These are phyloP conservation scores for Luffa acutangula DNA, from an alignment of 306 rosid genomes.

Conservation along the genomic window DNA sequence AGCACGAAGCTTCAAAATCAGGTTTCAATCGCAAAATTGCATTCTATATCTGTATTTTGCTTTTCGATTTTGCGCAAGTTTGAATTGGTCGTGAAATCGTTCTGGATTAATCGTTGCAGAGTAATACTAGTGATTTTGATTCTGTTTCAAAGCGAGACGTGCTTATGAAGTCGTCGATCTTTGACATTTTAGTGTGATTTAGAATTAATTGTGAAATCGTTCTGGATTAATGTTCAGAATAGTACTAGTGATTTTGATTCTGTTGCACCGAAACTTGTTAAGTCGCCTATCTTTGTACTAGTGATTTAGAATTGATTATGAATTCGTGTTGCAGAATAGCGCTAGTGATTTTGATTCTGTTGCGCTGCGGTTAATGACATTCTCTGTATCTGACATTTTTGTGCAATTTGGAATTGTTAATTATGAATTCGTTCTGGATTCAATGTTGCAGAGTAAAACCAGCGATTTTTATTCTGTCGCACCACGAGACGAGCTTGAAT, in stretches of 20 bases:
- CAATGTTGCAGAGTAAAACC: not conserved
- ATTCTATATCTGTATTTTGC: not conserved
- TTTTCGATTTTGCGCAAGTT: not conserved
- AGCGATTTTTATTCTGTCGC: not conserved
- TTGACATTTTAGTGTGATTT: not conserved
- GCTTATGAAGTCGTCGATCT: not conserved
- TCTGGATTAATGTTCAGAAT: not conserved
- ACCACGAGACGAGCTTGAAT: conserved; percentile 32
- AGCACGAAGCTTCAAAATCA: not conserved
- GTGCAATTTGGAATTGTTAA: not conserved
- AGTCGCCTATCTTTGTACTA: not conserved
- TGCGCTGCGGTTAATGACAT: not conserved
- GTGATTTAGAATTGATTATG: not conserved
- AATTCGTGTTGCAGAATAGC: not conserved
- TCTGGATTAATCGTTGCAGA: not conserved
- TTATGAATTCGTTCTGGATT: not conserved
- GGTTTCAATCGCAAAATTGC: conserved; percentile 1
- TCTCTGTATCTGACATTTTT: not conserved
- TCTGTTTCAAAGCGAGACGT: conserved; percentile 9
- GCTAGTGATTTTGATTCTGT: not conserved
- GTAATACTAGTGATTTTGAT: not conserved
- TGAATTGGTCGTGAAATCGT: not conserved
- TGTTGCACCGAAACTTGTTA: not conserved
- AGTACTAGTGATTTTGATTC: not conserved
- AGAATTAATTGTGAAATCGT: not conserved